Evolutionary conservation across 345 rosid species (phyloP).

Genomic region (Rhodamnia argentea): DNA sequence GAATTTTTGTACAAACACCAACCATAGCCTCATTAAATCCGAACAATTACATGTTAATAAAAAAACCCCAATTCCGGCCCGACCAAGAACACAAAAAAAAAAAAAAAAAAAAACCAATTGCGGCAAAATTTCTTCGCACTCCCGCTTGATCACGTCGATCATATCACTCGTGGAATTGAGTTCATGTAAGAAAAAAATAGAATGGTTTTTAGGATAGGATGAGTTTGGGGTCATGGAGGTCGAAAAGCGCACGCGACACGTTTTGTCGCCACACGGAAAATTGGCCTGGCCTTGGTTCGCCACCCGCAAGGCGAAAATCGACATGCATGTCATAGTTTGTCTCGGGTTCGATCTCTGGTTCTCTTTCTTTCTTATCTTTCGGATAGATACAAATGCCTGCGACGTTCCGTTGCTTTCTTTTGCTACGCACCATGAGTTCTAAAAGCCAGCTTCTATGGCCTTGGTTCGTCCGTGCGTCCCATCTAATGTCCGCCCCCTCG

Average conservation of each 20-base stretch:
- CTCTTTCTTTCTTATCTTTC: background rate
- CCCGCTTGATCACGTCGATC: background rate
- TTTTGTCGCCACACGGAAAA: background rate
- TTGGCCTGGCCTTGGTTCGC: background rate
- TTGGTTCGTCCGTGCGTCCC: slow-evolving; percentile 16
- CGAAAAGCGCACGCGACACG: background rate
- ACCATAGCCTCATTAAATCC: background rate
- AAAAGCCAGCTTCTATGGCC: slow-evolving; percentile 34
- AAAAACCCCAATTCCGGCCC: too few relatives aligned
- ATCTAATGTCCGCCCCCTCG: background rate
- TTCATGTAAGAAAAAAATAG: background rate
- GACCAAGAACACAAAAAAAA: too few relatives aligned
- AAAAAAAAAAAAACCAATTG: background rate
- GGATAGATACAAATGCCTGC: background rate
- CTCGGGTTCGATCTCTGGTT: background rate
- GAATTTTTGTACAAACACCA: background rate
- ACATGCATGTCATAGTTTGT: background rate
- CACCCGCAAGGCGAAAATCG: background rate
- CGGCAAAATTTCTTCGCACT: background rate
- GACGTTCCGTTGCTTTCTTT: slow-evolving; percentile 32
- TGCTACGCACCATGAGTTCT: slow-evolving; percentile 29
- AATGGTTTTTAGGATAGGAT: background rate
- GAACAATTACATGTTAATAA: background rate
- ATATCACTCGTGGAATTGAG: background rate
- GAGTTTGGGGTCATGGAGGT: background rate